Conservation (phyloP, 352 stramenopile genomes). For the Phytophthora cryptogea region DNA sequence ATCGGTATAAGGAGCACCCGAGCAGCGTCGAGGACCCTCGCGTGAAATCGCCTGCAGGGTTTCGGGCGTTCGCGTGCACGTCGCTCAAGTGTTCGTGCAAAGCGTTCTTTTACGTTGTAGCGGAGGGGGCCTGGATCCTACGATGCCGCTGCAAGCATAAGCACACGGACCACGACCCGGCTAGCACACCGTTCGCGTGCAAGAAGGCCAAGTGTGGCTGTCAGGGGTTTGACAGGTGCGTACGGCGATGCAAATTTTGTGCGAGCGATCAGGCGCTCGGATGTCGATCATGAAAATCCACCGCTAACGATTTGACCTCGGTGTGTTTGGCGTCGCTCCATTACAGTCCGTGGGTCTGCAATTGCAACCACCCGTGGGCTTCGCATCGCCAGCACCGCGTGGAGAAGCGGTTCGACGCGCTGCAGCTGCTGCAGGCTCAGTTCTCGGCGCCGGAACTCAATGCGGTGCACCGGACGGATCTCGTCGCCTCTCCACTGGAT, state of each 20-base stretch:
- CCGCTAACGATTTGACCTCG: slow-evolving; percentile 6
- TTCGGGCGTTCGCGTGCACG: slow-evolving; percentile 62
- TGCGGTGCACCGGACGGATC: slow-evolving; percentile 60
- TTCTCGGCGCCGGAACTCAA: slow-evolving; percentile 53
- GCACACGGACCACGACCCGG: slow-evolving; percentile 72
- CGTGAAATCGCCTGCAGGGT: slow-evolving; percentile 38
- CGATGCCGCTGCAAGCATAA: slow-evolving; percentile 84
- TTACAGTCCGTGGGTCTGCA: slow-evolving; percentile 81
- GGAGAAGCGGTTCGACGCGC: slow-evolving; percentile 52
- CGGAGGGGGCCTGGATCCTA: slow-evolving; percentile 79
- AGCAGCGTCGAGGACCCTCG: slow-evolving; percentile 35
- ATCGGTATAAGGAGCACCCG: slow-evolving; percentile 82
- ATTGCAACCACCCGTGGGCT: slow-evolving; percentile 75
- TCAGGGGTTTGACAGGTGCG: slow-evolving; percentile 66
- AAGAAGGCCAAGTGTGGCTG: slow-evolving; percentile 64
- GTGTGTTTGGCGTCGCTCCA: not conserved
- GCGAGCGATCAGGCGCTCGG: slow-evolving; percentile 12
- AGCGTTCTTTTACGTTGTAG: slow-evolving; percentile 81
- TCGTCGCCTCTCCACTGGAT: slow-evolving; percentile 48
- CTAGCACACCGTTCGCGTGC: slow-evolving; percentile 44
- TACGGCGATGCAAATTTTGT: slow-evolving; percentile 14
- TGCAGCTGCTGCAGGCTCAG: slow-evolving; percentile 52
- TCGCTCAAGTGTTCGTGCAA: slow-evolving; percentile 56
- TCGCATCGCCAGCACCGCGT: slow-evolving; percentile 56
- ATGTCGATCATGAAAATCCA: slow-evolving; percentile 26